phyloP scores from a whole-genome alignment of 805 yeast species.

The Cyberlindnera euphorbiiphila region DNA sequence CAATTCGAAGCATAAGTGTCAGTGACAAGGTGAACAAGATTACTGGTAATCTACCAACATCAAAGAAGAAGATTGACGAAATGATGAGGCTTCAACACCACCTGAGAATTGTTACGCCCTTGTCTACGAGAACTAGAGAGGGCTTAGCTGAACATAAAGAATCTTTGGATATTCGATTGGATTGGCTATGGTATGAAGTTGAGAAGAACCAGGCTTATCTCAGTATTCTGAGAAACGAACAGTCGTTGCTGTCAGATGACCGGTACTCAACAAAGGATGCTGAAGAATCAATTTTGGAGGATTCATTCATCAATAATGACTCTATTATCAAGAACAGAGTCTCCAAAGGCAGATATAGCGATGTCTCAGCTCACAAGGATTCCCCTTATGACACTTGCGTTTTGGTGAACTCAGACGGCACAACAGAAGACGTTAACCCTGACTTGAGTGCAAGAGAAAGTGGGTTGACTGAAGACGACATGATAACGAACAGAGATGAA shows the following conservation, averaged over 20 bases:
- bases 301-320: conserved; percentile 6
- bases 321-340: too few relatives aligned
- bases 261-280: conserved; percentile 11
- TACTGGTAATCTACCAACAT: conserved; percentile 31
- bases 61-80: conserved; percentile 35
- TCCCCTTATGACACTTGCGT: conserved; percentile 1
- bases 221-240: conserved; percentile 30
- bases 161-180: conserved; percentile 47
- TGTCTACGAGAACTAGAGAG: conserved; percentile 50
- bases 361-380: too few relatives aligned
- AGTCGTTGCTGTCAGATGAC: conserved; percentile 3
- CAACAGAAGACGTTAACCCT: conserved; percentile 2
- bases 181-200: conserved; percentile 54
- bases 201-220: conserved; percentile 41
- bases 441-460: neutral
- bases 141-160: conserved; percentile 41
- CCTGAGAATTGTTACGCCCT: conserved; percentile 48
- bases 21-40: conserved; percentile 35
- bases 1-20: conserved; percentile 25
- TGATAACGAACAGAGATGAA: neutral
- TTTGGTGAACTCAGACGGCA: conserved; percentile 4
- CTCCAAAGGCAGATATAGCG: too few relatives aligned
- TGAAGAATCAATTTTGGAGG: conserved; percentile 9
- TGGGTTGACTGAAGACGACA: neutral
- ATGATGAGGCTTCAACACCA: conserved; percentile 35